Evolutionary conservation across 1,284 basidiomycete genomes (phyloP).

Genomic region (Ustilago curta): DNA sequence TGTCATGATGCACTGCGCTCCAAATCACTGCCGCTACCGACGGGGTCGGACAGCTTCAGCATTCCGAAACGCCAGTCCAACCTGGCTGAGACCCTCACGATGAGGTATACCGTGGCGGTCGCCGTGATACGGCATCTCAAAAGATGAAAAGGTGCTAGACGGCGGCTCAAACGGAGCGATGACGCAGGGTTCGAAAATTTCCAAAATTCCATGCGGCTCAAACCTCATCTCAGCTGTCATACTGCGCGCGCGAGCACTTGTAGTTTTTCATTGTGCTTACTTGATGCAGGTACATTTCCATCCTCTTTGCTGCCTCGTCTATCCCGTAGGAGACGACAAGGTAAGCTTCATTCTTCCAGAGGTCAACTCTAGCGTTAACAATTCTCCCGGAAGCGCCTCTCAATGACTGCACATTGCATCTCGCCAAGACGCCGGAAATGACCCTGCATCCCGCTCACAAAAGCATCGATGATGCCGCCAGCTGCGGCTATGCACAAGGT

Average conservation of each 20-base stretch:
- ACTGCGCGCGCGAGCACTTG: neutral
- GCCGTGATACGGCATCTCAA: neutral
- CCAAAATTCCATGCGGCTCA: slow-evolving; percentile 11
- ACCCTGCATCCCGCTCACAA: neutral
- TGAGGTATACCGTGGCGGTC: neutral
- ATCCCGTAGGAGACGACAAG: too few species aligned
- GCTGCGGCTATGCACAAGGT: slow-evolving; percentile 24
- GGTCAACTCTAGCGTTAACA: too few species aligned
- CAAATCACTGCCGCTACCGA: too few species aligned
- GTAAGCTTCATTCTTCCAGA: too few species aligned
- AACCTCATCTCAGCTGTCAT: slow-evolving; percentile 11
- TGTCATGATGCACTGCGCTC: too few species aligned
- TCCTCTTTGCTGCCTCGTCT: neutral
- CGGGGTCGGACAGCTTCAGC: too few species aligned
- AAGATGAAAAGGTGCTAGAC: neutral
- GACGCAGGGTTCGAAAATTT: slow-evolving; percentile 16
- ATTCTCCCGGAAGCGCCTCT: neutral
- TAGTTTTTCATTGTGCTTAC: slow-evolving; percentile 6
- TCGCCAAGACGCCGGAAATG: too few species aligned
- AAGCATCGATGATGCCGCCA: neutral
- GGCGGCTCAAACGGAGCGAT: slow-evolving; percentile 5
- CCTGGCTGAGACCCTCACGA: too few species aligned
- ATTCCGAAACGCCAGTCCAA: too few species aligned
- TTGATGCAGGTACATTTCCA: neutral
- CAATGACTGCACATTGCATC: too few species aligned